phyloP scores from a whole-genome alignment of 306 rosid species.

The Vigna radiata region DNA sequence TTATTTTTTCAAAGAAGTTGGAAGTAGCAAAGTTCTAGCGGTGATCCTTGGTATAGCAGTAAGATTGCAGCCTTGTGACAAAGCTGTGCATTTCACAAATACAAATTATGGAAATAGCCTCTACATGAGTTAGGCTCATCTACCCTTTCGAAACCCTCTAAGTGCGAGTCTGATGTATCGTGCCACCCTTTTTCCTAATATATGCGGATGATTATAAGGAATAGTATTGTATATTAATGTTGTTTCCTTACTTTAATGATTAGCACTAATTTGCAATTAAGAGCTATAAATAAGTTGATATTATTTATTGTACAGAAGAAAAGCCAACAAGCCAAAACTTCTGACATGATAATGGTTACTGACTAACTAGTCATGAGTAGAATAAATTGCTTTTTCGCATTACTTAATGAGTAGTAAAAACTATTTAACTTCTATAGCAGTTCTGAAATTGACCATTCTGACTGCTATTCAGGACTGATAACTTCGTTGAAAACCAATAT shows the following conservation, averaged over 20 bases:
- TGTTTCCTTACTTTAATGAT: too few species aligned
- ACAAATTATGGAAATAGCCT: not conserved
- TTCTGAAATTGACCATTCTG: not conserved
- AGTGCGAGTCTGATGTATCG: not conserved
- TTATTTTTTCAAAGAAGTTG: not conserved
- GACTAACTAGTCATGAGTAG: not conserved
- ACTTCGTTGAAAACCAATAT: not conserved
- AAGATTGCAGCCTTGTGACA: not conserved
- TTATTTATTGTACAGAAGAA: too few species aligned
- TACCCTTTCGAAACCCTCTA: not conserved
- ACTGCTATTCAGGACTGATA: not conserved
- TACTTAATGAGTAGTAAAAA: not conserved
- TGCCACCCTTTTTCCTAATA: not conserved
- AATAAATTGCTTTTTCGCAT: not conserved
- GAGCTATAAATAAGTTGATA: too few species aligned
- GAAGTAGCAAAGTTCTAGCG: not conserved
- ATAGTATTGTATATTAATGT: too few species aligned
- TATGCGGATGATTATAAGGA: too few species aligned
- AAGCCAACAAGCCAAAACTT: too few species aligned
- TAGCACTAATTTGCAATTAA: too few species aligned
- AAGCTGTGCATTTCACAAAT: not conserved
- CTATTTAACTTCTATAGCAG: not conserved
- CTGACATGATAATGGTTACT: too few species aligned
- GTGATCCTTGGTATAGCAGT: not conserved
- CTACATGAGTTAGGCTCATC: not conserved